These are phyloP conservation scores for Reticulomyxa filosa DNA, from an alignment of 78 protist genomes.

Conservation along the genomic window DNA sequence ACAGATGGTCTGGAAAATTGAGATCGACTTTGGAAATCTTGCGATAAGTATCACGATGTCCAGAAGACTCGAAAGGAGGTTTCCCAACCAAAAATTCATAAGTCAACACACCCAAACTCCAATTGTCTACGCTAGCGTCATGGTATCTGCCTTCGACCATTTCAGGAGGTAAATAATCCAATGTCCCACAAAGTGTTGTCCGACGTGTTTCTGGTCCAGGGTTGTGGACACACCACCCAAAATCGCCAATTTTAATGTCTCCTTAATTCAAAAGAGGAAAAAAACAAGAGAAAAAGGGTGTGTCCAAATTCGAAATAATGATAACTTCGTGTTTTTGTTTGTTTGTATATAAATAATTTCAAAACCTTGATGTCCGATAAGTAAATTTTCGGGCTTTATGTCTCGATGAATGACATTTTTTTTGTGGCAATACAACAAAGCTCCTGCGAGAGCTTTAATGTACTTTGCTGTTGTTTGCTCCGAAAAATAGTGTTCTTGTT, in stretches of 20 bases:
- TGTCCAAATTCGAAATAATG: too few relatives aligned
- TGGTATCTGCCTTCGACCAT: slow-evolving; percentile 41
- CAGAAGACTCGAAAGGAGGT: slow-evolving; percentile 8
- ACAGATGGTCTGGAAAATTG: background rate
- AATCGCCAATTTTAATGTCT: slow-evolving; percentile 83
- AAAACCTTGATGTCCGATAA: slow-evolving; percentile 26
- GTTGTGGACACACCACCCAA: slow-evolving; percentile 87
- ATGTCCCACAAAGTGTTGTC: slow-evolving; percentile 77
- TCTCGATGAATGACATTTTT: slow-evolving; percentile 84
- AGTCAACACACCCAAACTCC: slow-evolving; percentile 68
- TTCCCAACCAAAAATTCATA: slow-evolving; percentile 33
- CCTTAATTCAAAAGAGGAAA: too few relatives aligned
- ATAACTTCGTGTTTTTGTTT: too few relatives aligned
- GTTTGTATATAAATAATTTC: too few relatives aligned
- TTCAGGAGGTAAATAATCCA: slow-evolving; percentile 87
- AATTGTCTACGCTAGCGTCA: slow-evolving; percentile 51
- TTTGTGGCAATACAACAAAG: slow-evolving; percentile 50
- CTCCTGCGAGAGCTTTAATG: slow-evolving; percentile 3
- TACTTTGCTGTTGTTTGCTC: slow-evolving; percentile 7
- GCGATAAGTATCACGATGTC: background rate
- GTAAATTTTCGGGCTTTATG: slow-evolving; percentile 86
- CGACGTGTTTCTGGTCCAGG: slow-evolving; percentile 22
- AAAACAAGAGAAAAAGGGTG: too few relatives aligned
- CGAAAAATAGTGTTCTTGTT: slow-evolving; percentile 15
- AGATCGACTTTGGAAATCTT: background rate